phyloP scores from a whole-genome alignment of 352 stramenopile genomes.

The Globisporangium splendens region DNA sequence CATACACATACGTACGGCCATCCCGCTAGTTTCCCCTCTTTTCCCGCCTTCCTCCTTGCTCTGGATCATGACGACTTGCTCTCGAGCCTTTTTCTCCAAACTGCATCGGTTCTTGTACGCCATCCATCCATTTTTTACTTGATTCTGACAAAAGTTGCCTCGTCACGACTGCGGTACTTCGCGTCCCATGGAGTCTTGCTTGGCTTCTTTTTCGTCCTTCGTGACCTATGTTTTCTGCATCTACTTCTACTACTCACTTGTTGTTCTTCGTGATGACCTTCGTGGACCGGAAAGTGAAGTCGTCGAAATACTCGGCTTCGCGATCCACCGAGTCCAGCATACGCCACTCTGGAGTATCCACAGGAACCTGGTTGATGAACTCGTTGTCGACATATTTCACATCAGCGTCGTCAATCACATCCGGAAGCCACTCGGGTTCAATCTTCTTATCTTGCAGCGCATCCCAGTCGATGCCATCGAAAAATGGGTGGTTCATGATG shows the following conservation, averaged over 20 bases:
- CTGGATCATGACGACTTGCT: too few species aligned
- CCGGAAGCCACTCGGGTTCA: slow-evolving; percentile 75
- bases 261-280: slow-evolving; percentile 43
- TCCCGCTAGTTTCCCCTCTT: too few species aligned
- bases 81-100: too few species aligned
- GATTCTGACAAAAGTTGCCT: too few species aligned
- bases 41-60: too few species aligned
- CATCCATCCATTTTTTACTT: too few species aligned
- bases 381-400: slow-evolving; percentile 88
- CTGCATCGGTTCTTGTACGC: too few species aligned
- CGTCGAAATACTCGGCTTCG: slow-evolving; percentile 79
- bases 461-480: slow-evolving; percentile 86
- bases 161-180: too few species aligned
- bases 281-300: slow-evolving; percentile 82
- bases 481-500: slow-evolving; percentile 89
- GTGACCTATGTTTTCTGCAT: background rate
- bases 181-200: too few species aligned
- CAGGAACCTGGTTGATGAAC: slow-evolving; percentile 82
- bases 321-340: slow-evolving; percentile 88
- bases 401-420: slow-evolving; percentile 79
- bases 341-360: slow-evolving; percentile 86
- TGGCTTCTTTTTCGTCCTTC: background rate
- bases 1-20: too few species aligned
- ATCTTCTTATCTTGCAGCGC: slow-evolving; percentile 75
- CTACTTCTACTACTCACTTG: slow-evolving; percentile 4